Conservation (phyloP, 495 filamentous ascomycete genomes). For the Peziza echinospora region DNA sequence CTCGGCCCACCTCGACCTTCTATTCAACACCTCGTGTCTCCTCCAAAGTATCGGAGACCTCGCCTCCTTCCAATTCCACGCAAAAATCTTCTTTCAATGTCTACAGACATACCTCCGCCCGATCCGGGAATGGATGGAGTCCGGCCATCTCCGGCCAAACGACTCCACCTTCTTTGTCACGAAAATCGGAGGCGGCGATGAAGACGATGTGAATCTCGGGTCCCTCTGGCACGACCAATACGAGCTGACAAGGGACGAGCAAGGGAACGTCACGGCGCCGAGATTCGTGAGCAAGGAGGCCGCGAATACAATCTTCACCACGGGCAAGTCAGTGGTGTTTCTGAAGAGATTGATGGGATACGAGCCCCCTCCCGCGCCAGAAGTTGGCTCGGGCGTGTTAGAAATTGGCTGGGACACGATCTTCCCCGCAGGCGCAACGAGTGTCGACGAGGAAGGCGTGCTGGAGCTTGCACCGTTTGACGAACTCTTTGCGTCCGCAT, state of each 20-base stretch:
- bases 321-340: constrained; percentile 74
- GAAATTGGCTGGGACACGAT: constrained; percentile 25
- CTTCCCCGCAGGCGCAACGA: constrained; percentile 33
- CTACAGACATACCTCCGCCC: constrained; percentile 65
- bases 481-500: constrained; percentile 44
- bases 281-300: constrained; percentile 49
- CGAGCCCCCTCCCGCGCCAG: constrained; percentile 3
- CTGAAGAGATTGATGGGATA: constrained; percentile 39
- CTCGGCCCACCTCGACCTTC: constrained; percentile 41
- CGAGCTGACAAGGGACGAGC: constrained; percentile 32
- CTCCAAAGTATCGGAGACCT: constrained; percentile 47
- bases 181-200: constrained; percentile 25
- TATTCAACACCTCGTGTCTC: constrained; percentile 46
- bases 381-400: constrained; percentile 1
- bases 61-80: constrained; percentile 35
- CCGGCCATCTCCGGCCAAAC: constrained; percentile 40
- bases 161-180: constrained; percentile 57
- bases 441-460: constrained; percentile 13
- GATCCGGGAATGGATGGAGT: constrained; percentile 67
- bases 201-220: constrained; percentile 30
- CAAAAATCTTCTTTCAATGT: constrained; percentile 55
- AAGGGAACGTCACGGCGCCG: constrained; percentile 41
- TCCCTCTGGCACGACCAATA: constrained; percentile 62
- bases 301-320: constrained; percentile 50
- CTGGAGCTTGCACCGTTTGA: constrained; percentile 43